Conservation (phyloP, 441 rosid genomes). For the Euphorbia corollata region DNA sequence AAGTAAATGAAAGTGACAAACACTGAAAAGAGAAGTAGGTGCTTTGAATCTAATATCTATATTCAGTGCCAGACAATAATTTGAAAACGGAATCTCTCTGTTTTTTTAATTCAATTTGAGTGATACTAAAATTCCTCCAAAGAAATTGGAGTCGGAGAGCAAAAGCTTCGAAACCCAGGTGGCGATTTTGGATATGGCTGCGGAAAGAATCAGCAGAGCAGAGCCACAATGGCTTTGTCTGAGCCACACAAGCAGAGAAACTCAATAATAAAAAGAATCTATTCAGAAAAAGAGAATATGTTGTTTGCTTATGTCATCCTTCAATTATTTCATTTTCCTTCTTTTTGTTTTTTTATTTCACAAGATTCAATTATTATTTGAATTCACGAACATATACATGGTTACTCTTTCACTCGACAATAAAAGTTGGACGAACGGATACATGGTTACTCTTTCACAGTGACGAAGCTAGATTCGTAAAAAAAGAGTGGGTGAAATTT, state of each 20-base stretch:
- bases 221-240: neutral
- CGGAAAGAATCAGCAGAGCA: neutral
- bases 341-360: no score
- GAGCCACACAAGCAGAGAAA: neutral
- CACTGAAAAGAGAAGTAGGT: neutral
- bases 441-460: no score
- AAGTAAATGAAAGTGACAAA: neutral
- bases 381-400: no score
- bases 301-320: neutral
- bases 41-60: conserved; percentile 10
- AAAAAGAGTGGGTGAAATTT: no score
- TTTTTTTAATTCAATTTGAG: neutral
- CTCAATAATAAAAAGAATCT: neutral
- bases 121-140: neutral
- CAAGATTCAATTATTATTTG: no score
- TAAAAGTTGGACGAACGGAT: no score
- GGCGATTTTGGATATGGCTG: neutral
- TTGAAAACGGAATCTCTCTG: neutral
- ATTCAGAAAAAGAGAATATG: neutral
- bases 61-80: neutral
- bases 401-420: no score
- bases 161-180: neutral
- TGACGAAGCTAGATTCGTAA: no score
- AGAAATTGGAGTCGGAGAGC: neutral
- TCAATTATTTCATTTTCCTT: neutral